Percentiles rank a stretch among this genome's conserved stretches.
Conservation (phyloP, 257 asterid species). For the Mitragyna speciosa region DNA sequence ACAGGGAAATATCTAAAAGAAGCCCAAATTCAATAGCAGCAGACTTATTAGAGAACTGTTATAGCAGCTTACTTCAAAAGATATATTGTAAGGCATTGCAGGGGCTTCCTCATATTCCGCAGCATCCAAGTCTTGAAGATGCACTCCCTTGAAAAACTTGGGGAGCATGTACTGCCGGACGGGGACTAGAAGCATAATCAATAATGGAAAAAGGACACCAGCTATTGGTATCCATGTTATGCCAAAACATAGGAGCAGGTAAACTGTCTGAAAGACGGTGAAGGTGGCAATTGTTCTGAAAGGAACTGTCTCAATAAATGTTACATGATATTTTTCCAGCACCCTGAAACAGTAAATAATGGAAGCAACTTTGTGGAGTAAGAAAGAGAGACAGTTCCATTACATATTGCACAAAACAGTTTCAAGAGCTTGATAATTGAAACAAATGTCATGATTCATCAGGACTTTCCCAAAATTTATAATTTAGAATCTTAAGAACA, state of each 20-base stretch:
- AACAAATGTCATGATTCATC: no score
- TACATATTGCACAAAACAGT: neutral
- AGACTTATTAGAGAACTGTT: neutral
- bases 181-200: constrained; percentile 94
- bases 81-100: constrained; percentile 56
- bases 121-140: constrained; percentile 90
- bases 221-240: constrained; percentile 96
- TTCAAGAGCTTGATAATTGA: neutral
- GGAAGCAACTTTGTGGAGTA: constrained; percentile 6
- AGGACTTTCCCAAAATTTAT: no score
- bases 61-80: constrained; percentile 55
- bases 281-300: constrained; percentile 80
- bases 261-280: constrained; percentile 81
- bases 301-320: constrained; percentile 92
- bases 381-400: neutral
- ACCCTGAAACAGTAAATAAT: constrained; percentile 48
- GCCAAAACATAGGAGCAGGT: constrained; percentile 88
- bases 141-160: constrained; percentile 80
- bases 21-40: neutral
- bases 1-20: neutral
- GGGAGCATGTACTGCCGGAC: constrained; percentile 87
- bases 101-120: constrained; percentile 97
- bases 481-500: no score
- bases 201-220: constrained; percentile 84
- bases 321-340: constrained; percentile 73